phyloP scores from a whole-genome alignment of 73 alveolate genomes.

The Loxodes magnus region DNA sequence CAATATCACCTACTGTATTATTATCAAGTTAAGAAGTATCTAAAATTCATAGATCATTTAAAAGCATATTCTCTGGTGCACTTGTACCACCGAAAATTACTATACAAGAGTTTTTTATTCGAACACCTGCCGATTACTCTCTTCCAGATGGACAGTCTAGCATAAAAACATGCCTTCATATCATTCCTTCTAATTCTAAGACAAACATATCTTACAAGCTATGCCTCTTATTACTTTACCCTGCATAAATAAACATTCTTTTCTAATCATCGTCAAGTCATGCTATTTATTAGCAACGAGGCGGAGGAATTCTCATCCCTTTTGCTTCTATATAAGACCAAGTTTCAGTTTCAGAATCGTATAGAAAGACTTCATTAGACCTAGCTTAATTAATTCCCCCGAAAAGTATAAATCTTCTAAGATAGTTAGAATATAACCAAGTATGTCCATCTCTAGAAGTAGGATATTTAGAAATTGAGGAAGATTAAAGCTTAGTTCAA shows the following conservation, averaged over 20 bases:
- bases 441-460: no score
- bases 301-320: conserved; percentile 4
- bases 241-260: conserved; percentile 7
- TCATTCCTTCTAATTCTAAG: conserved; percentile 10
- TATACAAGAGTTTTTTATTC: neutral
- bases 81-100: conserved; percentile 8
- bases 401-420: neutral
- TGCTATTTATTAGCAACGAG: conserved; percentile 8
- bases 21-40: neutral
- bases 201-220: conserved; percentile 4
- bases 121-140: conserved; percentile 8
- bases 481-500: no score
- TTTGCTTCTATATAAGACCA: conserved; percentile 13
- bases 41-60: conserved; percentile 7
- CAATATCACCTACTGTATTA: conserved; percentile 8
- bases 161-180: conserved; percentile 8
- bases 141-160: conserved; percentile 10
- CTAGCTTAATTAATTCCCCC: conserved; percentile 8
- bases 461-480: no score
- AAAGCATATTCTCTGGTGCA: conserved; percentile 11
- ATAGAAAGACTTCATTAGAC: conserved; percentile 4
- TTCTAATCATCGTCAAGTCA: conserved; percentile 11
- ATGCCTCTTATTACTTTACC: conserved; percentile 5
- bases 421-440: no score
- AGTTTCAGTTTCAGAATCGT: conserved; percentile 6